Evolutionary conservation across 768 basidiomycete genomes (phyloP).

Genomic region (Cyclocybe cylindracea): DNA sequence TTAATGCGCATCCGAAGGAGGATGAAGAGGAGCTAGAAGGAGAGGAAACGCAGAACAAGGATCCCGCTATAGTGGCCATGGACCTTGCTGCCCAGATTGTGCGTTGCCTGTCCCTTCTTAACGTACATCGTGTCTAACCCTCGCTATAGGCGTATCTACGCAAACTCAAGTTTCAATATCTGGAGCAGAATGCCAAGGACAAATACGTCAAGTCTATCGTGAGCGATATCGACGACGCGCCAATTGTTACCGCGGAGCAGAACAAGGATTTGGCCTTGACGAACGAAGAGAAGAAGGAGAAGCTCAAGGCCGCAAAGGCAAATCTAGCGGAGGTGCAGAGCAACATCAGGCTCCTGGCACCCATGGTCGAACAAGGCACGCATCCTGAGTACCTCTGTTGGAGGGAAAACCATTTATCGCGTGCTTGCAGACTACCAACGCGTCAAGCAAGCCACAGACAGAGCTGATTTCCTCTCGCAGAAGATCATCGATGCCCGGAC

Average conservation of each 20-base stretch:
- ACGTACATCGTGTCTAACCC: not conserved
- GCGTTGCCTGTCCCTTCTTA: slow-evolving; percentile 20
- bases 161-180: slow-evolving; percentile 86
- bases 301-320: slow-evolving; percentile 64
- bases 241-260: slow-evolving; percentile 76
- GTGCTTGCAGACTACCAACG: slow-evolving; percentile 55
- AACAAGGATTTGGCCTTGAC: slow-evolving; percentile 62
- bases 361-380: slow-evolving; percentile 68
- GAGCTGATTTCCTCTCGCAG: slow-evolving; percentile 63
- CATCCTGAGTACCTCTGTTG: not conserved
- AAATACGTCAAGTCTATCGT: slow-evolving; percentile 87
- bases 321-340: slow-evolving; percentile 60
- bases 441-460: slow-evolving; percentile 50
- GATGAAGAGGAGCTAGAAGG: slow-evolving; percentile 37
- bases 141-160: slow-evolving; percentile 58
- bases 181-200: slow-evolving; percentile 90
- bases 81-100: slow-evolving; percentile 66
- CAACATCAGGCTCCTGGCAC: slow-evolving; percentile 63
- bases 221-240: slow-evolving; percentile 81
- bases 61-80: slow-evolving; percentile 56
- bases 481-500: slow-evolving; percentile 85
- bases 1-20: slow-evolving; percentile 36
- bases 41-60: slow-evolving; percentile 38
- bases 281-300: slow-evolving; percentile 74
- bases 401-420: not conserved